phyloP scores from a whole-genome alignment of 176 grass and related monocot genomes.

The Oropetium thomaeum region DNA sequence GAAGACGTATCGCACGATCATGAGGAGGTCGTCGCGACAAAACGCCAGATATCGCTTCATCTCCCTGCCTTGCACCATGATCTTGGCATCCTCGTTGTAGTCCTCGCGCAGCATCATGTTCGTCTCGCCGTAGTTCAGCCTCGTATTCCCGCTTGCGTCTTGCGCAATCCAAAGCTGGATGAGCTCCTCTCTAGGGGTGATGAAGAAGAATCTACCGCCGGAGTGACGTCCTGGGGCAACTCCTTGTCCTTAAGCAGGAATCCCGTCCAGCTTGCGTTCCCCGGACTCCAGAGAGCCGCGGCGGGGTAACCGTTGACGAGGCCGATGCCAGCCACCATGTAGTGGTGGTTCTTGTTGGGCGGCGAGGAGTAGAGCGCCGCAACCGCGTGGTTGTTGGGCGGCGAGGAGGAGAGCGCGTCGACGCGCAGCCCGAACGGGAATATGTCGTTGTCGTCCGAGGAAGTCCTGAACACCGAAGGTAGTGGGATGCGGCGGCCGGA shows the following conservation, averaged over 20 bases:
- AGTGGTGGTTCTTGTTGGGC: too few relatives aligned
- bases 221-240: conserved; percentile 16
- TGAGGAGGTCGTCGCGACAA: too few relatives aligned
- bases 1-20: too few relatives aligned
- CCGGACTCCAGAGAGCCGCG: conserved; percentile 28
- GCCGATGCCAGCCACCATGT: conserved; percentile 36
- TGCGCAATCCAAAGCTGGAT: not conserved
- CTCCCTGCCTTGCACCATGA: too few relatives aligned
- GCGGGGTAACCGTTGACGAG: not conserved
- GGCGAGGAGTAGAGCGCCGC: too few relatives aligned
- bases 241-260: rapidly evolving
- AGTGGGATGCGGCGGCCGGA: not conserved
- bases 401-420: conserved; percentile 29
- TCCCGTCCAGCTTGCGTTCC: not conserved
- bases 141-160: too few relatives aligned
- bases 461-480: not conserved
- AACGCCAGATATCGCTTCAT: too few relatives aligned
- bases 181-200: conserved; percentile 10
- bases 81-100: too few relatives aligned
- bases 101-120: too few relatives aligned
- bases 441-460: rapidly evolving
- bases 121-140: too few relatives aligned
- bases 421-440: conserved; percentile 20
- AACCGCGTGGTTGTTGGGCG: not conserved
- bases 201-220: conserved; percentile 10